phyloP scores from a whole-genome alignment of 2,329 filamentous ascomycete species.

The Dendryphion nanum region DNA sequence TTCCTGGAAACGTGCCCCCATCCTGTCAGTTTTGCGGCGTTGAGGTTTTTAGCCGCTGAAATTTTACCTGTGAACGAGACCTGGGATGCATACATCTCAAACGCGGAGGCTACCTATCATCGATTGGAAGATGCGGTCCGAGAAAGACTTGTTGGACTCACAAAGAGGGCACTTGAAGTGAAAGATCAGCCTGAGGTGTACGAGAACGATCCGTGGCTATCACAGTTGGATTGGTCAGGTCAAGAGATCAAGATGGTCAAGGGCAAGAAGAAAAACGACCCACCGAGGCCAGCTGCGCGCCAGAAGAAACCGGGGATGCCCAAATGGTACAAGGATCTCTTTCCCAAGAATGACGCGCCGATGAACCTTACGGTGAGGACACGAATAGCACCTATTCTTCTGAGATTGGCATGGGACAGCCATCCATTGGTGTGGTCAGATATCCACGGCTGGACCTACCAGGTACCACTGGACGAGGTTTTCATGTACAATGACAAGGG shows the following conservation, averaged over 20 bases:
- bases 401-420: constrained; percentile 85
- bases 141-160: constrained; percentile 69
- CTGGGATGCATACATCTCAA: constrained; percentile 82
- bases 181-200: constrained; percentile 70
- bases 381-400: constrained; percentile 78
- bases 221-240: constrained; percentile 91
- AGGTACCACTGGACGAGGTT: constrained; percentile 63
- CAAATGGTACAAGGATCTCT: constrained; percentile 93
- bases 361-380: constrained; percentile 84
- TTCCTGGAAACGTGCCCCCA: constrained; percentile 91
- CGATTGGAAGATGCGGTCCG: constrained; percentile 74
- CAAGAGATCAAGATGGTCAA: constrained; percentile 91
- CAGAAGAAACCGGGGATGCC: constrained; percentile 97
- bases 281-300: constrained; percentile 70
- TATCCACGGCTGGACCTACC: constrained; percentile 89
- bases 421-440: constrained; percentile 92
- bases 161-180: constrained; percentile 72
- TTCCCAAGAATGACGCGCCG: constrained; percentile 62
- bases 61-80: constrained; percentile 86
- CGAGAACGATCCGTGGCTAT: constrained; percentile 81
- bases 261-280: constrained; percentile 81
- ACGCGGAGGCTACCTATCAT: constrained; percentile 82
- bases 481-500: constrained; percentile 68
- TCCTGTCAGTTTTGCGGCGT: constrained; percentile 92
- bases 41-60: constrained; percentile 89